phyloP scores from a whole-genome alignment of 1,284 basidiomycete species.

The Sporisorium exsertum region DNA sequence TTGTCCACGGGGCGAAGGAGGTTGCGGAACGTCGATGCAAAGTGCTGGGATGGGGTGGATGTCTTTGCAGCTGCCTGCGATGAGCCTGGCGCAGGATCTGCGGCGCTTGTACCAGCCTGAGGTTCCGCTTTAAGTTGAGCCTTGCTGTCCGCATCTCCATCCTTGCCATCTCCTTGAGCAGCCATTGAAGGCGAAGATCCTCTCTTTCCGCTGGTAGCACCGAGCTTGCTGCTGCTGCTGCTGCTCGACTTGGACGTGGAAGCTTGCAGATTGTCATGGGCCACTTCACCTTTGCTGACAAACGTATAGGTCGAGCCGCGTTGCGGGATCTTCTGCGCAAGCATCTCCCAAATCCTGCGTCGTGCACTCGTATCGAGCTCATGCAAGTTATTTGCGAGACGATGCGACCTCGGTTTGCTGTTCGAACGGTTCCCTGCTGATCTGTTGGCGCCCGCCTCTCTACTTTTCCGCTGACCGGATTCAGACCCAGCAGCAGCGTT shows the following conservation, averaged over 20 bases:
- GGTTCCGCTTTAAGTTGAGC: slow-evolving; percentile 10
- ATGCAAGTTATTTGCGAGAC: slow-evolving; percentile 23
- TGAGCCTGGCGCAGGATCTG: background rate
- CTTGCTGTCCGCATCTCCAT: background rate
- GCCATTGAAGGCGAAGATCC: slow-evolving; percentile 1
- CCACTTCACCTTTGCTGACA: slow-evolving; percentile 50
- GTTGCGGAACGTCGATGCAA: slow-evolving; percentile 43
- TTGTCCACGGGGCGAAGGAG: slow-evolving; percentile 45
- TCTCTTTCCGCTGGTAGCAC: slow-evolving; percentile 7
- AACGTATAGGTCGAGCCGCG: slow-evolving; percentile 53
- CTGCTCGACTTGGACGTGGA: slow-evolving; percentile 20
- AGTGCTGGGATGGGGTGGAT: slow-evolving; percentile 32
- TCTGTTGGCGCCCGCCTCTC: slow-evolving; percentile 9
- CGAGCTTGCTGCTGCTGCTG: slow-evolving; percentile 7
- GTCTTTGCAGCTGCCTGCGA: slow-evolving; percentile 6
- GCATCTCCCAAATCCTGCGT: slow-evolving; percentile 51
- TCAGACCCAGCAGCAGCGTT: slow-evolving; percentile 1
- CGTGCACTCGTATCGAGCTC: slow-evolving; percentile 43
- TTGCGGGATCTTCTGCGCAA: slow-evolving; percentile 45
- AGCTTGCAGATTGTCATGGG: slow-evolving; percentile 38
- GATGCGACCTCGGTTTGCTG: slow-evolving; percentile 32
- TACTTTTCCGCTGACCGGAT: slow-evolving; percentile 15
- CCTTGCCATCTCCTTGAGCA: background rate
- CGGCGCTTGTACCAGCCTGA: background rate
- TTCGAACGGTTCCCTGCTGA: slow-evolving; percentile 17